Base-by-base conservation (phyloP, 148 eudicot species). In the Rhododendron vialii region DNA sequence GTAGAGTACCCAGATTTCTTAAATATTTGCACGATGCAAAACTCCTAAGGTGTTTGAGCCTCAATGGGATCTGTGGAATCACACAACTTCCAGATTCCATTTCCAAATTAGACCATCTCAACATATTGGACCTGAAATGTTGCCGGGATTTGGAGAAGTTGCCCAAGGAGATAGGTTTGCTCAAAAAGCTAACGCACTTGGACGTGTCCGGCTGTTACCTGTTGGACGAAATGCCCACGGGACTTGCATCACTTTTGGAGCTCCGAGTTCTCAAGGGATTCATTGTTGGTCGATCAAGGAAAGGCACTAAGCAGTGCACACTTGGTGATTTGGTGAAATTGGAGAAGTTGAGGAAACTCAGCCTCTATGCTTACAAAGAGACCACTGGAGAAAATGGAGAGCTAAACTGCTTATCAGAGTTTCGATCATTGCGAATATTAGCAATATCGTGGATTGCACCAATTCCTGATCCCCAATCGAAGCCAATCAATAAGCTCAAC, bases 181-280 rank as follows among this genome's bases (percentile, higher is more conserved):
- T 74, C 45, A 35, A 3, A 6, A 74, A 74, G 9, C 45, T 74
- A 2, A 74, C 78, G 2, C 78, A 74, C 78, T 33, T 74, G 78
- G 78, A 74, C 22, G 5, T 74, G 78, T 74, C 78, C 0, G 78
- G 78, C 35, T 74, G 78, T 74, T 35, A 35, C 22, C 41, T 35
- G 24, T 18, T 74, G 18, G 45, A 74, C 45, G 20, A 18, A 17
- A 74, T 74, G 78, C 78, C 78, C 18, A 2, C 15, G n/a, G 78
- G 24, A 74, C 43, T 74, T 15, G 78, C 78, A 6, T 14, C 0
- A 0, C 78, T 74, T 17, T 15, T 8, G 24, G 78, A 74, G 38
- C 45, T 74, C 78, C 78, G 22, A 74, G 78, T 74, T 36, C 78
- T 74, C 8, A 74, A 74, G 78, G 78, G 78, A 30, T 74, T 74